Conservation (phyloP, 441 rosid genomes). For the Brassica hybrid region DNA sequence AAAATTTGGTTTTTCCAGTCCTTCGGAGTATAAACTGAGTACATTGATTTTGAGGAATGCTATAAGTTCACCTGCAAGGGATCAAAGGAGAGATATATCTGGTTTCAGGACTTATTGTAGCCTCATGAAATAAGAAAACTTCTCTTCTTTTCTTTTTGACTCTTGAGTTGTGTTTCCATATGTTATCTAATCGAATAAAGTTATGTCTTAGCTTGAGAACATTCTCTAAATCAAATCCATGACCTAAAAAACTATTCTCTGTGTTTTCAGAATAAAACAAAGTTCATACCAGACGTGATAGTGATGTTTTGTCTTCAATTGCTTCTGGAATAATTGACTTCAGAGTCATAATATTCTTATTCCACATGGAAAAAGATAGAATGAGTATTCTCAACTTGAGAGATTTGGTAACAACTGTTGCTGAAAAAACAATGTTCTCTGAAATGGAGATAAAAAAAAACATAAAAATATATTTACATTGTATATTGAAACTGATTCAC, state of each 20-base stretch:
- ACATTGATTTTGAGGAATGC: no score
- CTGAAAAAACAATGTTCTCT: background rate
- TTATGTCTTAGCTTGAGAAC: background rate
- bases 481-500: background rate
- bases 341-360: constrained; percentile 12
- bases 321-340: constrained; percentile 18
- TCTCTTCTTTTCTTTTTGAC: background rate
- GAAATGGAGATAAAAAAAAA: background rate
- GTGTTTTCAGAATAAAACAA: constrained; percentile 9
- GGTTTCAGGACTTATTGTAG: background rate
- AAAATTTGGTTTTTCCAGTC: no score
- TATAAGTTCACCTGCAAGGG: no score
- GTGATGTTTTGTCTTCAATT: constrained; percentile 33
- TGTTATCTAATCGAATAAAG: background rate
- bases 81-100: background rate
- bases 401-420: background rate
- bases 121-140: background rate
- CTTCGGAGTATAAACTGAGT: no score
- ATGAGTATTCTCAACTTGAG: background rate
- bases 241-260: background rate
- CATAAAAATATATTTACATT: background rate
- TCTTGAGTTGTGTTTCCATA: background rate
- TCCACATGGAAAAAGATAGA: background rate
- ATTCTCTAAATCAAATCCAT: background rate
- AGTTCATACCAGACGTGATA: background rate